Percentiles rank a stretch among this genome's conserved stretches.
Conservation (phyloP, 768 basidiomycete genomes). For the Boletus patriciae region DNA sequence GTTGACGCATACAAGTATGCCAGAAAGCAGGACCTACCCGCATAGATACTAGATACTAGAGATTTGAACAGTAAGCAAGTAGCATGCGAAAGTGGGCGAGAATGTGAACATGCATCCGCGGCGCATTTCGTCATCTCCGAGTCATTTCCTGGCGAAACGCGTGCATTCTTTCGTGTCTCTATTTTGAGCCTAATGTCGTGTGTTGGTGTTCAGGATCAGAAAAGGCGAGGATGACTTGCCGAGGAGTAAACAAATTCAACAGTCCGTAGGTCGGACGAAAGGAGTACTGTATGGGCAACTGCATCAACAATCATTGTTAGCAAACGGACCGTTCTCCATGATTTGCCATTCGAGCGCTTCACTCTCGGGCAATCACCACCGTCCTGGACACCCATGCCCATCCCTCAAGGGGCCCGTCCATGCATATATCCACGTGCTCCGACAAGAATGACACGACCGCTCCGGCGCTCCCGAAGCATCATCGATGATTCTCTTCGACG, state of each 20-base stretch:
- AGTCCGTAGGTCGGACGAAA: conserved; percentile 89
- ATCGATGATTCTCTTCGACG: conserved; percentile 85
- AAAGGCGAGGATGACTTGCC: conserved; percentile 35
- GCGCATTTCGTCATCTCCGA: too few species aligned
- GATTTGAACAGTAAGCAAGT: too few species aligned
- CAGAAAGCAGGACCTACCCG: too few species aligned
- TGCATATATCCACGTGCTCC: conserved; percentile 77
- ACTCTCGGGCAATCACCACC: conserved; percentile 92
- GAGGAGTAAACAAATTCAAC: conserved; percentile 82
- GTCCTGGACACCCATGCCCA: conserved; percentile 93
- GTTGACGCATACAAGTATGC: too few species aligned
- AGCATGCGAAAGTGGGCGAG: too few species aligned
- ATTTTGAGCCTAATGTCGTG: too few species aligned
- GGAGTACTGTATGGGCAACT: conserved; percentile 69
- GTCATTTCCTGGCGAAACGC: too few species aligned
- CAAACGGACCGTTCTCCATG: not conserved
- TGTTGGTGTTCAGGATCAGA: not conserved
- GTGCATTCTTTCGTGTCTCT: too few species aligned
- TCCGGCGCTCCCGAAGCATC: conserved; percentile 61
- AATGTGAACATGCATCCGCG: too few species aligned
- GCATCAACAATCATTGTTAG: not conserved
- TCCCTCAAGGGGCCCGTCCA: conserved; percentile 87
- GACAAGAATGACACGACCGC: conserved; percentile 89
- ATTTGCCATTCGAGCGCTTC: conserved; percentile 9
- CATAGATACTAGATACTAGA: too few species aligned